Percentiles rank a stretch among this genome's conserved stretches.
These are phyloP conservation scores for Diaporthe sp. DNA, from an alignment of 2,329 filamentous ascomycete species.

Conservation along the genomic window DNA sequence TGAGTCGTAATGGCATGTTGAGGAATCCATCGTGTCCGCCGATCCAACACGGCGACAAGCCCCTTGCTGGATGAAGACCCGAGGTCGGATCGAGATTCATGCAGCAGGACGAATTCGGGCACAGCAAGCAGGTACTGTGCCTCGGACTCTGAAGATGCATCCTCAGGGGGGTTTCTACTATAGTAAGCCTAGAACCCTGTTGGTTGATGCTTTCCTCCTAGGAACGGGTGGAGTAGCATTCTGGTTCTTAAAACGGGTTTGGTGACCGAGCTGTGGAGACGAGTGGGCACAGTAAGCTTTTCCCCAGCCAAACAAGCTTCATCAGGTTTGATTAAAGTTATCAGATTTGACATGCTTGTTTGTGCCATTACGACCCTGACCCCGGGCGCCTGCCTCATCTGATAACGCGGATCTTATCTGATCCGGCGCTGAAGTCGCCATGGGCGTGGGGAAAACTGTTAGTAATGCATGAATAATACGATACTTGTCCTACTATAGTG, in stretches of 20 bases:
- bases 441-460: not conserved
- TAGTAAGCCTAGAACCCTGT: not conserved
- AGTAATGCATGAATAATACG: slow-evolving; percentile 13
- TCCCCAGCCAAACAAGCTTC: slow-evolving; percentile 7
- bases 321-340: slow-evolving; percentile 14
- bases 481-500: not conserved
- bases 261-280: not conserved
- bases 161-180: too few relatives aligned
- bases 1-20: slow-evolving; percentile 7
- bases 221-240: slow-evolving; percentile 7
- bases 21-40: not conserved
- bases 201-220: not conserved
- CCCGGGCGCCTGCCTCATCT: not conserved
- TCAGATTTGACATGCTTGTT: slow-evolving; percentile 22
- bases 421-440: not conserved
- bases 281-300: slow-evolving; percentile 4
- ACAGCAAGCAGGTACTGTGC: not conserved
- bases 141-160: not conserved
- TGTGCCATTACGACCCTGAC: not conserved
- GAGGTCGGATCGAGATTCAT: not conserved
- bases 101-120: not conserved
- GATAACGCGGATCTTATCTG: slow-evolving; percentile 28
- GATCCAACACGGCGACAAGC: not conserved
- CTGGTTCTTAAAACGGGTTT: not conserved
- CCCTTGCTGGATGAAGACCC: not conserved